Evolutionary conservation across 768 basidiomycete species (phyloP), one percentile per base, ranked within the genome.

Genomic region (Boletus pseudo-olivaceus): DNA sequence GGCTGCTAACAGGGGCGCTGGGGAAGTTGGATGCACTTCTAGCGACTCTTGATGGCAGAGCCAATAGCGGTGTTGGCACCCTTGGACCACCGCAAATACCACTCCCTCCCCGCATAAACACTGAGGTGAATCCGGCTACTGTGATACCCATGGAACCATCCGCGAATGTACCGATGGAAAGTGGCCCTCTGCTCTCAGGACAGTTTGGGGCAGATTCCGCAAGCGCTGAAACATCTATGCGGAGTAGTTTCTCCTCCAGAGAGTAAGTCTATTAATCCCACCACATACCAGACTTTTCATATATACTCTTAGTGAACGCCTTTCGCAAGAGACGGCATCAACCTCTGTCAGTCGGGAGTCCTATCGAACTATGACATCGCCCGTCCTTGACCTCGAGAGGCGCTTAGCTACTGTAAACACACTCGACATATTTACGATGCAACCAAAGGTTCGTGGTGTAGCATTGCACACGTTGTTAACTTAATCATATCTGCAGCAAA

Each of bases 371-470:
- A 67, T 82, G 55, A 71, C 75, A 12, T 79, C 79, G 63, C 79
- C 90, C 7, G 73, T 96, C 19, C 72, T 81, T 27, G 90, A 94
- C 59, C 79, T 99, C 15, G 96, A 98, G 67, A 76, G 80, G 33
- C 78, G 91, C 27, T 77, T 99, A 33, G 79, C 85, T 29, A 87
- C 91, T 1, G 82, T 87, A 30, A 77, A 81, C 19, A 91, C 91
- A 8, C 73, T 98, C 29, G 97, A 99, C 69, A 85, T 99, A 42
- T 99, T 99, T 69, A 91, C 92, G 1, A 96, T 99, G 93, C 81
- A 82, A 58, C 88, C 88, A 1, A 94, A 93, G 82, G 96, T 93
- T 58, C 57, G 58, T 60, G 46, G 26, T 14, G 9, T 42, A 53
- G 5, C 14, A 41, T 54, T 41, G 19, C 46, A 50, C n/a, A 23